These are phyloP conservation scores for Boletus rubropictus DNA, from an alignment of 768 basidiomycete genomes.

Conservation along the genomic window DNA sequence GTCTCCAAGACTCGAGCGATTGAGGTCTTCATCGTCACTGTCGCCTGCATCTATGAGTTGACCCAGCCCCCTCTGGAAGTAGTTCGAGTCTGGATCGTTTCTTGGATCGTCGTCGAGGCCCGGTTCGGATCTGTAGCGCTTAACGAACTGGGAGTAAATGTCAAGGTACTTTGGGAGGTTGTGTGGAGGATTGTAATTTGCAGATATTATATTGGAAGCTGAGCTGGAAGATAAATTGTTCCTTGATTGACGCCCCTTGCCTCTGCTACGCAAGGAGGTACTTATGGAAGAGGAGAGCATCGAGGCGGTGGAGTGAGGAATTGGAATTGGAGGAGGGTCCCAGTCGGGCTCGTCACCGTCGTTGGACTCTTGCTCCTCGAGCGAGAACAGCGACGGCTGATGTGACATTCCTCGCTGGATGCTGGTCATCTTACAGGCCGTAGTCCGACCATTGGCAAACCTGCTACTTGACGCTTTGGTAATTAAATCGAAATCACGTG, in stretches of 20 bases:
- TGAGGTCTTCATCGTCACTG: constrained; percentile 70
- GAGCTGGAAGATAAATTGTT: constrained; percentile 27
- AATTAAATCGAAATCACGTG: constrained; percentile 9
- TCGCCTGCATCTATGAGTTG: constrained; percentile 63
- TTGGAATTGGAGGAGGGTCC: constrained; percentile 33
- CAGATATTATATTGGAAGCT: constrained; percentile 23
- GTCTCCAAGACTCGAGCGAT: constrained; percentile 40
- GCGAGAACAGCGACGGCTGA: constrained; percentile 63
- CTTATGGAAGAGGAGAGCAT: constrained; percentile 27
- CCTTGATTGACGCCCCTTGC: constrained; percentile 30
- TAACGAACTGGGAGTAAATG: constrained; percentile 76
- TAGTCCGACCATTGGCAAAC: neutral
- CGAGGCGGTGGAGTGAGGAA: constrained; percentile 18
- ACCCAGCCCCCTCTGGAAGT: constrained; percentile 67
- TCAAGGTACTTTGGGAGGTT: constrained; percentile 44
- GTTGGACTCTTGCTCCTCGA: constrained; percentile 50
- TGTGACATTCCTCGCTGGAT: constrained; percentile 35
- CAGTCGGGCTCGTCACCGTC: constrained; percentile 42
- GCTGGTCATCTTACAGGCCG: constrained; percentile 15
- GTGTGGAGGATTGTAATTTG: constrained; percentile 27
- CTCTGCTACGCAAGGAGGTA: constrained; percentile 27
- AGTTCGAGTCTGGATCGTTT: constrained; percentile 79
- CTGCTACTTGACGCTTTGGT: neutral
- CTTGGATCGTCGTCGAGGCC: constrained; percentile 61
- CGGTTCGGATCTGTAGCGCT: constrained; percentile 64